Base-by-base conservation (phyloP, 805 yeast species). In the Starmerella bombicola region DNA sequence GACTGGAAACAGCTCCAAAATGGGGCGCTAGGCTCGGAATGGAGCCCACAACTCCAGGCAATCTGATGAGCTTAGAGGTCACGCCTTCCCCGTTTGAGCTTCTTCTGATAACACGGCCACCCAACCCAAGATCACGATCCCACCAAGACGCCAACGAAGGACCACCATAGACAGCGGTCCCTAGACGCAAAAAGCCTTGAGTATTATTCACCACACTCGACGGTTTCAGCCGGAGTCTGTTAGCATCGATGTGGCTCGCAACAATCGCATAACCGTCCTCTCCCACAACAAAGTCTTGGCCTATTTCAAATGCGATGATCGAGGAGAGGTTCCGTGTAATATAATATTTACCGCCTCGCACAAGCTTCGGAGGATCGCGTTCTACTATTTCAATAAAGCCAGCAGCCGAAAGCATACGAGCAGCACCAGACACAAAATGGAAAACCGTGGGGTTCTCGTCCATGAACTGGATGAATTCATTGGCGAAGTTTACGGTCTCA, bases 221-320 rank as follows among this genome's bases (percentile, higher is more conserved):
- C 12, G 98, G 98, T 63, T 91, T 88, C 51, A 88, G 73, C 20
- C 93, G 70, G 49, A 88, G 67, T 24, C 83, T 76, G 17, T 97
- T 97, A 5, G 94, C 81, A 59, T 88, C 98, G 1, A 96, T 85
- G 61, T 88, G 98, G 2, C 95, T 94, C 16, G 96, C 97, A 28
- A 86, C 79, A 36, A 88, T 76, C 5, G 95, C 74, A 47, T 85
- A 68, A 10, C 95, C 91, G 50, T 80, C 78, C 8, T 93, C 94
- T 4, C 81, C 70, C 2, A 80, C 76, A 3, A 62, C 63, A 80
- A 86, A 83, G 30, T 73, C 60, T 31, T 64, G 55, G 35, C 93
- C 93, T 20, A 81, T 64, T 9, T 69, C 69, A 50, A 82, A 81
- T 1, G 93, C 91, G 19, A 73, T 71, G 24, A 83, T 58, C 33